Evolutionary conservation across 179 eudicot genomes (phyloP).

Genomic region (Spinacia oleracea): DNA sequence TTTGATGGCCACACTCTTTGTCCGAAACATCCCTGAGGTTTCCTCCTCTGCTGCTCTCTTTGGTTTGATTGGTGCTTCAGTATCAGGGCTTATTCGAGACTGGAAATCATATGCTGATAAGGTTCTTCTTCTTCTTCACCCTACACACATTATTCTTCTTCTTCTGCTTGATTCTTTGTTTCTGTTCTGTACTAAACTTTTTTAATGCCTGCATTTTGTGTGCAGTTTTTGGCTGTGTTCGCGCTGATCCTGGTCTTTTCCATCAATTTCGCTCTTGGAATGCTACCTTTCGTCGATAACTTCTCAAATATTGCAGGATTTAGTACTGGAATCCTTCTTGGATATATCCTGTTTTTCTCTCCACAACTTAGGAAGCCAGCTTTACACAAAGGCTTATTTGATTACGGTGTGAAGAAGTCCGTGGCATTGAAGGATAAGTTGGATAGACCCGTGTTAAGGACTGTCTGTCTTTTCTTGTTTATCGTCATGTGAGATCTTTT

Average conservation of each 20-base stretch:
- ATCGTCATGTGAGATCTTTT: slow-evolving; percentile 57
- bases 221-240: slow-evolving; percentile 54
- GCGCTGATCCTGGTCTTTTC: slow-evolving; percentile 37
- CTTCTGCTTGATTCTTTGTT: neutral
- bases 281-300: slow-evolving; percentile 66
- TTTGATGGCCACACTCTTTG: slow-evolving; percentile 57
- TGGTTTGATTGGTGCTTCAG: slow-evolving; percentile 71
- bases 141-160: slow-evolving; percentile 1
- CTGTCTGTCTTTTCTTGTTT: slow-evolving; percentile 45
- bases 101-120: slow-evolving; percentile 65
- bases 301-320: slow-evolving; percentile 76
- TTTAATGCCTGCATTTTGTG: slow-evolving; percentile 1
- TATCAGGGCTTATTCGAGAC: slow-evolving; percentile 67
- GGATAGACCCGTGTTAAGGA: slow-evolving; percentile 60
- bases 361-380: slow-evolving; percentile 54
- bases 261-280: slow-evolving; percentile 54
- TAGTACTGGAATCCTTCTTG: slow-evolving; percentile 63
- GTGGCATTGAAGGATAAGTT: slow-evolving; percentile 49
- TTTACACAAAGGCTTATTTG: slow-evolving; percentile 56
- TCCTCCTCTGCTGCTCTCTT: slow-evolving; percentile 76
- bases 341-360: slow-evolving; percentile 56
- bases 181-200: neutral
- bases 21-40: slow-evolving; percentile 57
- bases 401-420: slow-evolving; percentile 53
- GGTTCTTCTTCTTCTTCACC: slow-evolving; percentile 40